These are phyloP conservation scores for Beauveria bassiana DNA, from an alignment of 2,329 filamentous ascomycete species.

Conservation along the genomic window DNA sequence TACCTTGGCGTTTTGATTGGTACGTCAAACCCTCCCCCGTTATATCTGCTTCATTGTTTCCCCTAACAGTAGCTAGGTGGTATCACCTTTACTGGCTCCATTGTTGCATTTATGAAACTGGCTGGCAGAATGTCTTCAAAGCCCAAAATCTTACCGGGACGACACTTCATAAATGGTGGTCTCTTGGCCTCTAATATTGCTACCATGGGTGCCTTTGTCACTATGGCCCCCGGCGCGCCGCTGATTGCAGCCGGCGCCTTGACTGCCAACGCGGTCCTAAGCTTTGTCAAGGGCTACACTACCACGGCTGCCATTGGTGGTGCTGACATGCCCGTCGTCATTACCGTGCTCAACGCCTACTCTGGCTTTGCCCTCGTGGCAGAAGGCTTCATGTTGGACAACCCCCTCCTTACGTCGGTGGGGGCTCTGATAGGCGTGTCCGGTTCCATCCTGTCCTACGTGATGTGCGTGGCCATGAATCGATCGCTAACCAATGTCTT, in stretches of 20 bases:
- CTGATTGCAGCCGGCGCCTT: slow-evolving; percentile 72
- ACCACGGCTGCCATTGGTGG: slow-evolving; percentile 84
- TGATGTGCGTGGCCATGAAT: slow-evolving; percentile 88
- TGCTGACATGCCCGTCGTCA: slow-evolving; percentile 91
- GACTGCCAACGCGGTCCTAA: slow-evolving; percentile 66
- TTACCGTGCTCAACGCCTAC: slow-evolving; percentile 85
- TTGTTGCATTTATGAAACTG: slow-evolving; percentile 84
- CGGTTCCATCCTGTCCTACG: slow-evolving; percentile 81
- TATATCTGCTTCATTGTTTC: not conserved
- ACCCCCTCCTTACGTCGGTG: slow-evolving; percentile 74
- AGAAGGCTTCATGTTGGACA: slow-evolving; percentile 87
- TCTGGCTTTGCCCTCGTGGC: slow-evolving; percentile 85
- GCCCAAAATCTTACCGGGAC: slow-evolving; percentile 63
- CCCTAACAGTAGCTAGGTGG: slow-evolving; percentile 39
- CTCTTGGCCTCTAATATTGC: slow-evolving; percentile 70
- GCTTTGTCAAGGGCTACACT: slow-evolving; percentile 80
- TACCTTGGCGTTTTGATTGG: slow-evolving; percentile 82
- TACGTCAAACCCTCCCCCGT: slow-evolving; percentile 14
- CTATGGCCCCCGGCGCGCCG: slow-evolving; percentile 73
- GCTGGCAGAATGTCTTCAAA: slow-evolving; percentile 74
- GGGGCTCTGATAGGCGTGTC: slow-evolving; percentile 83
- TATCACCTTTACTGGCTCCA: slow-evolving; percentile 83
- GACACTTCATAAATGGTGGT: slow-evolving; percentile 66
- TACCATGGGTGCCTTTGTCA: slow-evolving; percentile 77
- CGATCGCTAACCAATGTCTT: slow-evolving; percentile 81